A percentile compares a stretch with the other conserved stretches of the same genome.
Conservation (phyloP, 306 rosid genomes). For the Quercus alba region DNA sequence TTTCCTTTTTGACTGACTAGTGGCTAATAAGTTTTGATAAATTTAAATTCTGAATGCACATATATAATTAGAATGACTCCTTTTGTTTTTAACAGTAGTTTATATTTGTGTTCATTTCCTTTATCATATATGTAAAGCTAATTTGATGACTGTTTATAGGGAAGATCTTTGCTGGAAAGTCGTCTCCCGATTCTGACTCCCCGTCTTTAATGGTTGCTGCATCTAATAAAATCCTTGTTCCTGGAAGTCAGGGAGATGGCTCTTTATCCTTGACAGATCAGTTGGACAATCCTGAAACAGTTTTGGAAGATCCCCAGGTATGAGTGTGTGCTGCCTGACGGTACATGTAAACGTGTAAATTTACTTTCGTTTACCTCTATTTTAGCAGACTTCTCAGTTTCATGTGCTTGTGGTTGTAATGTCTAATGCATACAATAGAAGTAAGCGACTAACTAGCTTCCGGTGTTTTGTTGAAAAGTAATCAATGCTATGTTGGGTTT, state of each 20-base stretch:
- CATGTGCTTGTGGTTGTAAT: background rate
- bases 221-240: slow-evolving; percentile 66
- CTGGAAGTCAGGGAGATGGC: slow-evolving; percentile 53
- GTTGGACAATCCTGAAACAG: slow-evolving; percentile 44
- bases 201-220: slow-evolving; percentile 55
- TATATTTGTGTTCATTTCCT: background rate
- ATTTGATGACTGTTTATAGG: slow-evolving; percentile 49
- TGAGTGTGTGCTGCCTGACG: slow-evolving; percentile 3
- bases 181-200: slow-evolving; percentile 63
- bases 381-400: background rate
- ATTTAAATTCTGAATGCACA: background rate
- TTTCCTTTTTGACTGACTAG: background rate
- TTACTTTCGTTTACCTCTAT: background rate
- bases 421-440: background rate
- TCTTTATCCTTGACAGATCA: slow-evolving; percentile 52
- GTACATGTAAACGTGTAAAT: background rate
- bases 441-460: background rate
- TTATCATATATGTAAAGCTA: slow-evolving; percentile 12
- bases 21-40: background rate
- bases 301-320: slow-evolving; percentile 66
- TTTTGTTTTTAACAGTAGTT: background rate
- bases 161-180: slow-evolving; percentile 52
- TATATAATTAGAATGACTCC: background rate
- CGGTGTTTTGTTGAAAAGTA: background rate
- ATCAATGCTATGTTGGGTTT: background rate